phyloP scores from a whole-genome alignment of 2,329 filamentous ascomycete genomes.

The Diaporthe humulicola region DNA sequence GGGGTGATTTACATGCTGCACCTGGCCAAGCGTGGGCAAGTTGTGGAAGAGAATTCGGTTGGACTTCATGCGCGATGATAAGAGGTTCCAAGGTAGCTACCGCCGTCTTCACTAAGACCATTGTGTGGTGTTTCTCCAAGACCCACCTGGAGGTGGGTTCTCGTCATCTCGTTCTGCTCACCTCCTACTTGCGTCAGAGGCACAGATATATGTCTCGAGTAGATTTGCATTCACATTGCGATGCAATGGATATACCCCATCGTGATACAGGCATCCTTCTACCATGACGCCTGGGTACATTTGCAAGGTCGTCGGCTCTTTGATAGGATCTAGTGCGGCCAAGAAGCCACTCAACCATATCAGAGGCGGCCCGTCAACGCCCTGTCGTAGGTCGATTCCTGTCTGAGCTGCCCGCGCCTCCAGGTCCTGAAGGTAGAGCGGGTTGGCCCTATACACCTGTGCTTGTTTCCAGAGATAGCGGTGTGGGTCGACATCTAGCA shows the following conservation, averaged over 20 bases:
- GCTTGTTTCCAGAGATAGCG: conserved; percentile 2
- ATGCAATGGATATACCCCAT: neutral
- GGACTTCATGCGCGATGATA: no score
- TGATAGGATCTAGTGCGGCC: neutral
- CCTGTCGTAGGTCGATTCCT: neutral
- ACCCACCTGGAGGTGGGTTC: neutral
- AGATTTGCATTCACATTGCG: neutral
- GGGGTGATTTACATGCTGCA: no score
- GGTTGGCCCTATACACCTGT: neutral
- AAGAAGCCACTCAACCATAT: neutral
- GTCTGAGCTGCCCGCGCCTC: neutral
- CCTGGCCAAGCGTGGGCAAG: no score
- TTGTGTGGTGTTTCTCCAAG: neutral
- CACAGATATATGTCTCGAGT: neutral
- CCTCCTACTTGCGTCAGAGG: neutral
- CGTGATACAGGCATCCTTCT: neutral
- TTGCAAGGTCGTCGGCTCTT: conserved; percentile 11
- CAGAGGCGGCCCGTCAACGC: neutral
- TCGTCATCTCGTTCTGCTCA: neutral
- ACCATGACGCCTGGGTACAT: neutral
- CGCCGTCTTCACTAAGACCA: neutral
- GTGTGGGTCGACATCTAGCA: neutral
- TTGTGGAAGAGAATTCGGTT: no score
- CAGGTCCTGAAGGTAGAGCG: neutral
- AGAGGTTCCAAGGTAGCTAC: neutral